phyloP scores from a whole-genome alignment of 2,329 filamentous ascomycete species.

The Esteya vermicola region DNA sequence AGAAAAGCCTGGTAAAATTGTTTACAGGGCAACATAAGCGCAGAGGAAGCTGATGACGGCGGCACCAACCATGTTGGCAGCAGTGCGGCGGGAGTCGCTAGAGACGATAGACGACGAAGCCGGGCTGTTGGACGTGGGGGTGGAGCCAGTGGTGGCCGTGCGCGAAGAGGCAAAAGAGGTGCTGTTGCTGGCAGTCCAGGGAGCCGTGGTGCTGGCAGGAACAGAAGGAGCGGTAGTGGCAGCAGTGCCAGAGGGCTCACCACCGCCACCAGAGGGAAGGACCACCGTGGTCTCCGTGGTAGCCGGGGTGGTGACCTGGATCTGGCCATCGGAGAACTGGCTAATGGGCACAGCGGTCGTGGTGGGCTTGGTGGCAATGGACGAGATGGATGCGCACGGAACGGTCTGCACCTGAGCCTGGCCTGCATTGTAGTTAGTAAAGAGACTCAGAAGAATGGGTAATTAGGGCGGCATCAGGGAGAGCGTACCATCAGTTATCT shows the following conservation, averaged over 20 bases:
- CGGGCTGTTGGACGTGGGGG: background rate
- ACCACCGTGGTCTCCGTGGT: no score
- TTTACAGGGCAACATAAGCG: conserved; percentile 21
- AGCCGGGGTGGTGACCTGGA: conserved; percentile 24
- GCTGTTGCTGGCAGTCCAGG: background rate
- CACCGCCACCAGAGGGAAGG: no score
- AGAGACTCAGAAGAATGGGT: background rate
- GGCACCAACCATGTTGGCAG: conserved; percentile 19
- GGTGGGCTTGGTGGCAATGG: conserved; percentile 17
- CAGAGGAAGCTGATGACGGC: conserved; percentile 16
- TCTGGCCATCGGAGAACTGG: conserved; percentile 33
- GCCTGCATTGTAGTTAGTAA: conserved; percentile 12
- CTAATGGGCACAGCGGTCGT: conserved; percentile 20
- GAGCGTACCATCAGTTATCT: conserved; percentile 29
- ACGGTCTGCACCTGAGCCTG: conserved; percentile 36
- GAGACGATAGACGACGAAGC: conserved; percentile 13
- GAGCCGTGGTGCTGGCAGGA: background rate
- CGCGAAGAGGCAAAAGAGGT: background rate
- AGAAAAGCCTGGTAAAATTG: background rate
- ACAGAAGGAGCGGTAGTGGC: conserved; percentile 9
- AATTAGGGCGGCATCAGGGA: background rate
- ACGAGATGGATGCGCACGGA: conserved; percentile 26
- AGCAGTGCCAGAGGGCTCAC: conserved; percentile 6
- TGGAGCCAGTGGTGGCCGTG: background rate
- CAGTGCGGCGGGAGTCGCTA: conserved; percentile 16